A percentile compares a stretch with the other conserved stretches of the same genome.
phyloP scores from a whole-genome alignment of 2,329 filamentous ascomycete species.

The Erysiphe neolycopersici region DNA sequence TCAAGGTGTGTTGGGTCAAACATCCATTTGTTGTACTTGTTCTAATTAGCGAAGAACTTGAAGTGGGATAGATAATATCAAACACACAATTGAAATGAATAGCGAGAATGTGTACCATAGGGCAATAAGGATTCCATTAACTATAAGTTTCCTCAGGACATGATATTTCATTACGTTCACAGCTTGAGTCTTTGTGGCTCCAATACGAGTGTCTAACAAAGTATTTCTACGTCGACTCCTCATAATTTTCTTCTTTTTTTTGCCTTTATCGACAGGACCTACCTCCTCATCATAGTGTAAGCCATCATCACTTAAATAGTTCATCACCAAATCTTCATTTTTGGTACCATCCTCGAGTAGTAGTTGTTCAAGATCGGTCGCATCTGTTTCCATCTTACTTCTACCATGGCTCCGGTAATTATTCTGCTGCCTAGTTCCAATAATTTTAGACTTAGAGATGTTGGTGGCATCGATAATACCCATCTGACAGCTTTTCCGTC shows the following conservation, averaged over 20 bases:
- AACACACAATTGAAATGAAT: constrained; percentile 63
- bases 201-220: constrained; percentile 42
- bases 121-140: constrained; percentile 60
- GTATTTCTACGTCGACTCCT: constrained; percentile 39
- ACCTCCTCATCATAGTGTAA: constrained; percentile 73
- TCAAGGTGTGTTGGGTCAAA: constrained; percentile 64
- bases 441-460: neutral
- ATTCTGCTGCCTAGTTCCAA: constrained; percentile 3
- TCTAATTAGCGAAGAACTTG: constrained; percentile 1
- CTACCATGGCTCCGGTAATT: constrained; percentile 4
- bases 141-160: constrained; percentile 37
- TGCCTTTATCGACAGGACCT: constrained; percentile 50
- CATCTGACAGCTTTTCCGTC: constrained; percentile 13
- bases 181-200: constrained; percentile 11
- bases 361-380: constrained; percentile 4
- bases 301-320: constrained; percentile 36
- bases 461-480: constrained; percentile 5
- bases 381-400: constrained; percentile 4
- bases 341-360: constrained; percentile 8
- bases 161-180: constrained; percentile 43
- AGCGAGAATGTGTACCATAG: constrained; percentile 83
- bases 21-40: constrained; percentile 98
- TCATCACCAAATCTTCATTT: constrained; percentile 28
- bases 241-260: constrained; percentile 35
- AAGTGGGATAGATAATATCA: neutral